These are phyloP conservation scores for Fusarium cicatricum DNA, from an alignment of 2,329 filamentous ascomycete genomes.

Conservation along the genomic window DNA sequence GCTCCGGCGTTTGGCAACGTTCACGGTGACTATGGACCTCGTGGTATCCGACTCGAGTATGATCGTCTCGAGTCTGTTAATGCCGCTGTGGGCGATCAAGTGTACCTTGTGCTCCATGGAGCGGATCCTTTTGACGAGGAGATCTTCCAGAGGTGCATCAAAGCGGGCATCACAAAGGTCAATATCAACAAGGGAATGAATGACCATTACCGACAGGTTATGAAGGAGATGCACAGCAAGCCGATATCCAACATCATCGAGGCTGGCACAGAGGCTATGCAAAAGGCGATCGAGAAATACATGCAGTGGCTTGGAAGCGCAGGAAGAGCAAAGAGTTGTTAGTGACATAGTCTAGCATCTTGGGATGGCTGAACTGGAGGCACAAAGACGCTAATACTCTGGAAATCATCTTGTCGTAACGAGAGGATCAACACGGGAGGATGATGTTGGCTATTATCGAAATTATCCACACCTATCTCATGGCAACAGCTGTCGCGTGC, in stretches of 20 bases:
- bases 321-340: slow-evolving; percentile 49
- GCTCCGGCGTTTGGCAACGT: slow-evolving; percentile 82
- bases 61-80: slow-evolving; percentile 46
- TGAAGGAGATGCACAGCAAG: slow-evolving; percentile 56
- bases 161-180: slow-evolving; percentile 56
- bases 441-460: too few relatives aligned
- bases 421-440: too few relatives aligned
- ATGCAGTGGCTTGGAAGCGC: slow-evolving; percentile 56
- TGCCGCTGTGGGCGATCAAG: slow-evolving; percentile 53
- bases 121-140: slow-evolving; percentile 57
- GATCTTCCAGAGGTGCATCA: slow-evolving; percentile 55
- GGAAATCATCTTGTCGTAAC: too few relatives aligned
- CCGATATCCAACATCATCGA: slow-evolving; percentile 58
- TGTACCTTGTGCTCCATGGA: slow-evolving; percentile 58
- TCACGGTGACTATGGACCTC: slow-evolving; percentile 75
- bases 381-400: too few relatives aligned
- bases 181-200: slow-evolving; percentile 64
- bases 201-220: slow-evolving; percentile 55
- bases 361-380: too few relatives aligned
- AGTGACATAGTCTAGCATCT: neutral
- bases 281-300: slow-evolving; percentile 57
- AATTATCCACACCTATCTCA: too few relatives aligned
- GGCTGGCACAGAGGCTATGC: slow-evolving; percentile 56
- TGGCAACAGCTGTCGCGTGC: too few relatives aligned
- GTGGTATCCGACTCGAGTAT: slow-evolving; percentile 52